Conservation (phyloP, 306 rosid species). For the Cicer judaicum region DNA sequence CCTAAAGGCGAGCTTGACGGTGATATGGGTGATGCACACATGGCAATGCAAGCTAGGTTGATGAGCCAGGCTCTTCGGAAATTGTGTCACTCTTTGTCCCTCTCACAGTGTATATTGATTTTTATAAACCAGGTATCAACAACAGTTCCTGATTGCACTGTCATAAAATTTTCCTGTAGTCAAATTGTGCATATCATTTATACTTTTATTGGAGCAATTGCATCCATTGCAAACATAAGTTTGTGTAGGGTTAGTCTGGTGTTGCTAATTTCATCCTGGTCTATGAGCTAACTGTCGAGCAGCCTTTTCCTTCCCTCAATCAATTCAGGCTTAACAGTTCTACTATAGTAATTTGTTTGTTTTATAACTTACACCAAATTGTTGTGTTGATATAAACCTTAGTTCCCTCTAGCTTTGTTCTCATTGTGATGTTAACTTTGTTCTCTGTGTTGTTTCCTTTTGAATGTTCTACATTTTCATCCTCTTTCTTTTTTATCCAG, state of each 20-base stretch:
- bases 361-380: neutral
- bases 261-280: constrained; percentile 15
- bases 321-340: neutral
- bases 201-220: constrained; percentile 11
- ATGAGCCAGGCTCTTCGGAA: constrained; percentile 98
- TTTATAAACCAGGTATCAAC: constrained; percentile 86
- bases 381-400: constrained; percentile 3
- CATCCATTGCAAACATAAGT: constrained; percentile 1
- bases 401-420: neutral
- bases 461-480: constrained; percentile 25
- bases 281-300: neutral
- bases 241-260: neutral
- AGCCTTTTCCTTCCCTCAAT: neutral
- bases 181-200: constrained; percentile 2
- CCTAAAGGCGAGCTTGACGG: constrained; percentile 97
- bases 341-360: no score
- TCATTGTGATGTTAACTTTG: neutral
- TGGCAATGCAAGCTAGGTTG: constrained; percentile 99
- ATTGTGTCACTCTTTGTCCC: constrained; percentile 86
- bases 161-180: constrained; percentile 4
- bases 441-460: neutral
- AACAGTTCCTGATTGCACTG: constrained; percentile 28
- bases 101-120: constrained; percentile 72
- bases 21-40: constrained; percentile 95
- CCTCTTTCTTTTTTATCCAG: neutral